Evolutionary conservation across 179 eudicot genomes (phyloP).

Genomic region (Spinacia oleracea): DNA sequence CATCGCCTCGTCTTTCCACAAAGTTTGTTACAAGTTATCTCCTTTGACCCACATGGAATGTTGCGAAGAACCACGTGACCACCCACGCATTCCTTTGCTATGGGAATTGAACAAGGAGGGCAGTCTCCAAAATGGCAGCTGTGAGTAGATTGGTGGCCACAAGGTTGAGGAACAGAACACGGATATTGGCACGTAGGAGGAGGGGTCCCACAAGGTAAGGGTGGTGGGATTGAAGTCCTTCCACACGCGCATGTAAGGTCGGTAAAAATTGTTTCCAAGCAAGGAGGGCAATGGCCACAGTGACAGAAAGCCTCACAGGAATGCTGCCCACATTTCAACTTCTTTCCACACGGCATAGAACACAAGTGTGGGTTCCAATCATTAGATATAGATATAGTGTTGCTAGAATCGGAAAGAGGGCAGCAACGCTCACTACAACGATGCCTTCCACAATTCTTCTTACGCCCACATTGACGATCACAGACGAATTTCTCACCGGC

Average conservation of each 20-base stretch:
- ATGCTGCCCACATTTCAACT: conserved; percentile 93
- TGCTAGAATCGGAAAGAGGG: conserved; percentile 63
- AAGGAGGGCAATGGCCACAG: conserved; percentile 97
- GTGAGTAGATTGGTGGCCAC: conserved; percentile 89
- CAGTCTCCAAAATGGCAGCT: conserved; percentile 97
- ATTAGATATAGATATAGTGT: conserved; percentile 30
- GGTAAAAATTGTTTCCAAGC: conserved; percentile 85
- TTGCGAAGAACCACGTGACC: conserved; percentile 87
- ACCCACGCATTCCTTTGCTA: conserved; percentile 91
- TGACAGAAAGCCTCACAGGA: conserved; percentile 76
- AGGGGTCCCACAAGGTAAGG: conserved; percentile 93
- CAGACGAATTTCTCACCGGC: conserved; percentile 59
- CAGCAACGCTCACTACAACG: conserved; percentile 97
- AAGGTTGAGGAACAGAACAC: conserved; percentile 85
- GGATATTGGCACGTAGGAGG: conserved; percentile 80
- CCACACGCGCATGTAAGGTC: conserved; percentile 95
- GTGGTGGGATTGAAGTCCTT: conserved; percentile 87
- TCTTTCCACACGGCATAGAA: conserved; percentile 88
- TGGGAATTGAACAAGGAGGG: conserved; percentile 82
- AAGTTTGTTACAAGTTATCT: conserved; percentile 76
- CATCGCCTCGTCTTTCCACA: conserved; percentile 89
- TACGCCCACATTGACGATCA: conserved; percentile 82
- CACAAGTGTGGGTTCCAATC: conserved; percentile 88
- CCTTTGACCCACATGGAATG: conserved; percentile 94
- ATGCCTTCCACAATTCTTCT: conserved; percentile 96